phyloP scores from a whole-genome alignment of 1,139 yeast genomes.

The Wickerhamomyces sp. region DNA sequence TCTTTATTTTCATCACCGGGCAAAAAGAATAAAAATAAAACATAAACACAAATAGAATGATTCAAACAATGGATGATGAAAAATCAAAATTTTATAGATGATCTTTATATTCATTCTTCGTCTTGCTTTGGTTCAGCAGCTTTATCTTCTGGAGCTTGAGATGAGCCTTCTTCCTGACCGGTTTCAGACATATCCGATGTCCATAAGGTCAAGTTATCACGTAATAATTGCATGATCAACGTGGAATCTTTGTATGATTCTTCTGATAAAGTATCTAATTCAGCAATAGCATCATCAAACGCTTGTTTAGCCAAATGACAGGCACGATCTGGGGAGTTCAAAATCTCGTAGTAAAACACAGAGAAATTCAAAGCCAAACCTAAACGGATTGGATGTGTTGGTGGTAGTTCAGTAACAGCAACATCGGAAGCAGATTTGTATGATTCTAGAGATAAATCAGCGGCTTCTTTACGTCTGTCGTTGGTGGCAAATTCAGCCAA shows the following conservation, averaged over 20 bases:
- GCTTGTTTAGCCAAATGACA: constrained; percentile 99
- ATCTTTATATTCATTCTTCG: constrained; percentile 22
- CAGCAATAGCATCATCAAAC: constrained; percentile 98
- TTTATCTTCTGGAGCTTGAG: constrained; percentile 55
- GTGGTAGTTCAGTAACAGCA: constrained; percentile 94
- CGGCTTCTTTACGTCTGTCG: constrained; percentile 90
- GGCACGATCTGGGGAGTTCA: constrained; percentile 97
- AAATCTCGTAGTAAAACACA: constrained; percentile 96
- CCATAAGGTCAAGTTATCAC: constrained; percentile 98
- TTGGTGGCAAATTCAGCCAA: constrained; percentile 93
- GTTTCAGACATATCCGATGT: constrained; percentile 93
- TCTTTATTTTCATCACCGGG: constrained; percentile 3
- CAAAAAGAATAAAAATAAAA: constrained; percentile 9
- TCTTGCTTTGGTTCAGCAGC: constrained; percentile 40
- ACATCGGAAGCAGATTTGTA: constrained; percentile 95
- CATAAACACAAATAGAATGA: constrained; percentile 14
- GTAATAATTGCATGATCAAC: constrained; percentile 95
- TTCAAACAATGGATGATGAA: constrained; percentile 1
- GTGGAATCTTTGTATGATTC: constrained; percentile 98
- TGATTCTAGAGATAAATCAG: constrained; percentile 89
- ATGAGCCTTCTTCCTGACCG: constrained; percentile 52
- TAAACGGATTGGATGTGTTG: constrained; percentile 97
- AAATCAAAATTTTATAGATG: constrained; percentile 19
- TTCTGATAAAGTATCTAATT: constrained; percentile 94
- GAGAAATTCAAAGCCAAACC: constrained; percentile 98